Conservation (phyloP, 148 eudicot genomes). For the Arctostaphylos glauca region DNA sequence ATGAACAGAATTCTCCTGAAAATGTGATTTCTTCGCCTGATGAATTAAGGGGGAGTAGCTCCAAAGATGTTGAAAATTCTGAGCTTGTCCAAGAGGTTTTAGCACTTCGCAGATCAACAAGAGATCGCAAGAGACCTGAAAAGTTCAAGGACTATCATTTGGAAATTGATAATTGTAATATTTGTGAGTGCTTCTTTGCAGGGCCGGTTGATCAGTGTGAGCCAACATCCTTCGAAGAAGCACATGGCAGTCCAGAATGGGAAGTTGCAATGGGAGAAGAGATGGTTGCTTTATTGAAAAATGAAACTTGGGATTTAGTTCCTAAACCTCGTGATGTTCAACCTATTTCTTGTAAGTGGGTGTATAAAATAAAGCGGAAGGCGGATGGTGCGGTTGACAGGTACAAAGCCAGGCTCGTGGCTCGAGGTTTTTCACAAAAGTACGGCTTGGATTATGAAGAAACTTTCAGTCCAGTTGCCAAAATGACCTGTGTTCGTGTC, state of each 20-base stretch:
- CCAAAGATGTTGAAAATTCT: neutral
- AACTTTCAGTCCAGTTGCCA: slow-evolving; percentile 12
- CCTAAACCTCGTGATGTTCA: neutral
- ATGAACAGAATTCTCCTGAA: neutral
- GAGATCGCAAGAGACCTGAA: neutral
- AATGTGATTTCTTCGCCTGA: slow-evolving; percentile 1
- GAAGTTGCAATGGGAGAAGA: neutral
- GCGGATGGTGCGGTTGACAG: slow-evolving; percentile 1
- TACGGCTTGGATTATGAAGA: slow-evolving; percentile 20
- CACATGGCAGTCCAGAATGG: neutral
- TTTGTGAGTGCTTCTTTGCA: slow-evolving; percentile 1
- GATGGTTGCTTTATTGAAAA: neutral
- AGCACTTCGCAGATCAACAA: neutral
- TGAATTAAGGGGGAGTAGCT: neutral
- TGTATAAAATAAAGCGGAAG: neutral
- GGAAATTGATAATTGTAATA: neutral
- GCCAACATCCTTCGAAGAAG: neutral
- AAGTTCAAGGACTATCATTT: slow-evolving; percentile 1
- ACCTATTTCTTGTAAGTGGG: neutral
- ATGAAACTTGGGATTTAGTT: slow-evolving; percentile 4
- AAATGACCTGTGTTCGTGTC: slow-evolving; percentile 9
- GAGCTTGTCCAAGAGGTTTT: neutral
- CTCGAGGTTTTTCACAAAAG: slow-evolving; percentile 17
- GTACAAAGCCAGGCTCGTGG: slow-evolving; percentile 24
- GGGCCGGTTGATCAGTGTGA: neutral